Conservation (phyloP, 83 land plant species). For the Thuja plicata region DNA sequence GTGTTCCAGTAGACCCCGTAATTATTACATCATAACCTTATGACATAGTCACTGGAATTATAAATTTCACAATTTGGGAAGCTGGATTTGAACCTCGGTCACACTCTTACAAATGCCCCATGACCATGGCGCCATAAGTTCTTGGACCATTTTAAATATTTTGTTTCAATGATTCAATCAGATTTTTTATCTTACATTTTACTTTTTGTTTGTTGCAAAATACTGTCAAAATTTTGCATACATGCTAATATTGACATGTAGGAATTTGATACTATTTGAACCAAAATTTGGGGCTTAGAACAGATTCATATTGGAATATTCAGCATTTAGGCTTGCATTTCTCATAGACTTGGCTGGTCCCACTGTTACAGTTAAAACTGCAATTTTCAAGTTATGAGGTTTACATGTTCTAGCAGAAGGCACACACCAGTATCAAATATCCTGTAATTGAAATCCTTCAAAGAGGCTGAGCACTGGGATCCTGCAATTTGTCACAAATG, state of each 20-base stretch:
- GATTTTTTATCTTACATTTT: not conserved
- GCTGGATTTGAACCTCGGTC: not conserved
- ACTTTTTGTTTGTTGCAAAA: not conserved
- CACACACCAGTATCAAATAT: not conserved
- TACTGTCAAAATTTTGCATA: not conserved
- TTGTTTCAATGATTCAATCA: not conserved
- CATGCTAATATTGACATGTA: not conserved
- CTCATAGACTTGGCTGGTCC: not conserved
- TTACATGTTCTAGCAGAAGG: not conserved
- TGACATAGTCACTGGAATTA: not conserved
- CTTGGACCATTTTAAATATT: not conserved
- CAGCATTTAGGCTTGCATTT: not conserved
- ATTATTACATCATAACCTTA: not conserved
- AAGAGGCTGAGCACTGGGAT: not conserved
- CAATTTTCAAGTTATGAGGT: not conserved
- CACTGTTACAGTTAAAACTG: not conserved
- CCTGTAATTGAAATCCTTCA: not conserved
- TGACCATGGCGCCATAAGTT: not conserved
- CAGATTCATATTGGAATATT: not conserved
- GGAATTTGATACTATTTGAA: not conserved
- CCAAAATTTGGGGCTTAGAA: not conserved
- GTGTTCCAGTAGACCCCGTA: not conserved
- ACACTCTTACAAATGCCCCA: not conserved
- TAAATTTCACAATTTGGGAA: not conserved
- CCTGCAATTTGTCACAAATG: not conserved